Evolutionary conservation across 371 early-diverging fungal genomes (phyloP), one percentile per base, ranked within the genome.

Genomic region (Scutellospora calospora): DNA sequence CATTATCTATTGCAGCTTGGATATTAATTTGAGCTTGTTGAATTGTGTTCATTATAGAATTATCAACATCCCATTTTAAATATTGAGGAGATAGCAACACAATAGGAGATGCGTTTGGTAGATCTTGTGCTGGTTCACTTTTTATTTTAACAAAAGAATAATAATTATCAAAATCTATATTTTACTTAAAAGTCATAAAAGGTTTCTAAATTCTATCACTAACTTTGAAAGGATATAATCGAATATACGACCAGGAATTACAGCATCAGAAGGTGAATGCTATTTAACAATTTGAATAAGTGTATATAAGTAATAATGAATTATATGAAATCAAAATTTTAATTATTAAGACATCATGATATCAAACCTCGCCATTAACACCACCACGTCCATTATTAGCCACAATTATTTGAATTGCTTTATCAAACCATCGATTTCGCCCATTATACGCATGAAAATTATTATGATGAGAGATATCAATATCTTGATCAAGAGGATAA

Each of bases 341-440:
- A 14, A 49, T 16, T 35, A n/a, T 65, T 22, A 25, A 41, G 5
- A 20, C 8, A 57, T 2, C 51, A 79, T 88, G 5, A 20, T 11
- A 57, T 2, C 51, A 79, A 88, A 92, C 93, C 86, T 98, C 98
- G 57, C 98, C 97, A 85, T 97, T 98, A 80, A 96, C 89, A 80
- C 98, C 98, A 45, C 94, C 94, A 60, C 95, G 92, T 29, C 97
- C 98, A 79, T 92, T 94, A 82, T 86, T 92, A 66, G 94, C 88
- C 29, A 97, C 93, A 81, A 97, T 93, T 68, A 98, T 85, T 83
- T 94, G 94, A 69, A 98, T 85, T 20, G 95, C 87, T 88, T 98
- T 98, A 88, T 98, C 98, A 86, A 96, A 97, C 98, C 98, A 98
- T 33, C 98, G 90, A 87, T 98, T 98, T 38, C 83, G 85, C 1